phyloP scores from a whole-genome alignment of 2,329 filamentous ascomycete species.

The Neopestalotiopsis sp. region DNA sequence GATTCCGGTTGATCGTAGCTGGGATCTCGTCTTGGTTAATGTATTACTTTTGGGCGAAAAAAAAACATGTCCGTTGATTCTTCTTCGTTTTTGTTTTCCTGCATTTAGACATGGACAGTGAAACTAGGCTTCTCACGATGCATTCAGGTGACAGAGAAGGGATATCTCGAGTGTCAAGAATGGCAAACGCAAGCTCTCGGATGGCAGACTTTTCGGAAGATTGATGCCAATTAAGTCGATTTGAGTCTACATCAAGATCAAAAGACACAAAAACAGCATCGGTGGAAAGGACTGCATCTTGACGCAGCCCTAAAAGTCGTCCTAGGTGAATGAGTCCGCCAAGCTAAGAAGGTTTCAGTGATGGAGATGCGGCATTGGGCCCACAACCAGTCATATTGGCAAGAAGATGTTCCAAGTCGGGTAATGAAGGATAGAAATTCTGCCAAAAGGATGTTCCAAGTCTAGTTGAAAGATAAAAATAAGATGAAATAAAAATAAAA shows the following conservation, averaged over 20 bases:
- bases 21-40: neutral
- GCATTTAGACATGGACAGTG: neutral
- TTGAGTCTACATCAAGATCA: constrained; percentile 13
- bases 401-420: too few relatives aligned
- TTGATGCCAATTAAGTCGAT: neutral
- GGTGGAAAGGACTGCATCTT: constrained; percentile 13
- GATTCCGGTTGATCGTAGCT: neutral
- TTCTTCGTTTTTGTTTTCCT: neutral
- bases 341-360: neutral
- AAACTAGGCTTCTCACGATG: neutral
- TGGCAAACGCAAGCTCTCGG: constrained; percentile 1
- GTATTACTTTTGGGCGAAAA: neutral
- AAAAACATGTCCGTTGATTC: neutral
- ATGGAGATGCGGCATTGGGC: neutral
- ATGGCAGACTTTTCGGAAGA: neutral
- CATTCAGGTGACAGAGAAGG: neutral
- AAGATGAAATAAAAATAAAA: too few relatives aligned
- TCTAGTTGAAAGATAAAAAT: too few relatives aligned
- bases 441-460: too few relatives aligned
- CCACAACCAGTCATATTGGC: neutral
- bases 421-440: too few relatives aligned
- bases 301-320: constrained; percentile 19
- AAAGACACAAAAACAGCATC: constrained; percentile 20
- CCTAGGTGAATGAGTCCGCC: constrained; percentile 17
- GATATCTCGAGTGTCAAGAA: neutral